These are phyloP conservation scores for Neonectria ditissima DNA, from an alignment of 2,329 filamentous ascomycete genomes.

Conservation along the genomic window DNA sequence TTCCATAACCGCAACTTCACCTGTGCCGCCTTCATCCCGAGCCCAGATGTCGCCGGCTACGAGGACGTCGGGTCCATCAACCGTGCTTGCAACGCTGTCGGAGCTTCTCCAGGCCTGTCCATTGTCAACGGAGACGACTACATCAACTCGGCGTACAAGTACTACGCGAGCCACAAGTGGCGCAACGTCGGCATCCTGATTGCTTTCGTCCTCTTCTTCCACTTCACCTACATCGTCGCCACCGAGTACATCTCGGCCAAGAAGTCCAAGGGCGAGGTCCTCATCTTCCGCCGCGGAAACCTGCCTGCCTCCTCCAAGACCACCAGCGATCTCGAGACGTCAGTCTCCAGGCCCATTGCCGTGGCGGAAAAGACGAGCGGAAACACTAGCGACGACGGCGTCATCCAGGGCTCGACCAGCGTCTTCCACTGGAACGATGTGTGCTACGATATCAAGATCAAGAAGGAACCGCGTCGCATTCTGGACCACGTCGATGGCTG, in stretches of 20 bases:
- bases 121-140: slow-evolving; percentile 62
- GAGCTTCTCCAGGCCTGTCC: slow-evolving; percentile 58
- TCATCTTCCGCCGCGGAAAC: slow-evolving; percentile 66
- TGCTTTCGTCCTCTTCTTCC: slow-evolving; percentile 62
- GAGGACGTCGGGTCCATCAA: slow-evolving; percentile 40
- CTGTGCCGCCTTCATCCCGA: slow-evolving; percentile 42
- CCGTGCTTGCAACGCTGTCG: slow-evolving; percentile 61
- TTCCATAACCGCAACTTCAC: slow-evolving; percentile 57
- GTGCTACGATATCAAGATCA: slow-evolving; percentile 79
- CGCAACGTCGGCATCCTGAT: slow-evolving; percentile 69
- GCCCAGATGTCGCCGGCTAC: slow-evolving; percentile 47
- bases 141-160: slow-evolving; percentile 60
- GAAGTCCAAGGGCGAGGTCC: slow-evolving; percentile 71
- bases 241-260: slow-evolving; percentile 61
- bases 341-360: slow-evolving; percentile 32
- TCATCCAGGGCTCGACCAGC: slow-evolving; percentile 44
- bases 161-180: slow-evolving; percentile 63
- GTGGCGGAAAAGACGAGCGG: slow-evolving; percentile 35
- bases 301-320: slow-evolving; percentile 30
- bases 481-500: slow-evolving; percentile 79
- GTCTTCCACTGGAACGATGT: slow-evolving; percentile 79
- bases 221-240: slow-evolving; percentile 60
- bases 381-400: slow-evolving; percentile 17
- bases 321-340: slow-evolving; percentile 40
- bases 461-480: slow-evolving; percentile 73